Conservation (phyloP, 2,329 filamentous ascomycete species). For the Ophiostoma piceae region DNA sequence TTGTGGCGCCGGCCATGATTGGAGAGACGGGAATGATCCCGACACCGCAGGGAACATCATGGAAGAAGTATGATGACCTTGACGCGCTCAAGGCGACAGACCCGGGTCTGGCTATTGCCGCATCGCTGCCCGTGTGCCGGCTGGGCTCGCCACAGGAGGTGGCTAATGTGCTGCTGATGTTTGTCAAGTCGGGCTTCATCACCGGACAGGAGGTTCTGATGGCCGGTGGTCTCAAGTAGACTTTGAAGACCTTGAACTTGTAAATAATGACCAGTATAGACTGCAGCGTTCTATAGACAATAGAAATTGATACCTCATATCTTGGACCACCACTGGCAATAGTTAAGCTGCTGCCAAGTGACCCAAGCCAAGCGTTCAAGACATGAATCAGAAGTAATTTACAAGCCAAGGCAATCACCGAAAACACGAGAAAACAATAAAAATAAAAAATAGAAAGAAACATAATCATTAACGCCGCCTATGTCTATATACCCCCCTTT, state of each 20-base stretch:
- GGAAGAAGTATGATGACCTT: constrained; percentile 17
- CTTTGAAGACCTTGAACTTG: not conserved
- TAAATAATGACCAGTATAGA: not conserved
- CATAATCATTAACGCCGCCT: constrained; percentile 2
- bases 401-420: not conserved
- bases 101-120: constrained; percentile 21
- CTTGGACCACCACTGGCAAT: not conserved
- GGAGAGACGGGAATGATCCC: constrained; percentile 23
- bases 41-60: constrained; percentile 2
- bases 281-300: not conserved
- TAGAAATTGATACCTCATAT: not conserved
- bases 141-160: constrained; percentile 20
- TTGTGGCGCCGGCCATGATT: constrained; percentile 21
- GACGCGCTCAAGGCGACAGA: constrained; percentile 19
- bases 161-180: constrained; percentile 22
- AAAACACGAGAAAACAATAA: not conserved
- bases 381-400: no score
- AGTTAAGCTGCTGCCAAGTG: no score
- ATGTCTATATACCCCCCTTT: not conserved
- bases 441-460: not conserved
- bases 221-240: constrained; percentile 18
- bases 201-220: constrained; percentile 19
- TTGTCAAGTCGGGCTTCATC: constrained; percentile 20
- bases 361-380: no score
- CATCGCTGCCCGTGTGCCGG: constrained; percentile 17